A percentile compares a stretch with the other conserved stretches of the same genome.
phyloP scores from a whole-genome alignment of 2,329 filamentous ascomycete genomes.

The Penicillium fuscoglaucum region DNA sequence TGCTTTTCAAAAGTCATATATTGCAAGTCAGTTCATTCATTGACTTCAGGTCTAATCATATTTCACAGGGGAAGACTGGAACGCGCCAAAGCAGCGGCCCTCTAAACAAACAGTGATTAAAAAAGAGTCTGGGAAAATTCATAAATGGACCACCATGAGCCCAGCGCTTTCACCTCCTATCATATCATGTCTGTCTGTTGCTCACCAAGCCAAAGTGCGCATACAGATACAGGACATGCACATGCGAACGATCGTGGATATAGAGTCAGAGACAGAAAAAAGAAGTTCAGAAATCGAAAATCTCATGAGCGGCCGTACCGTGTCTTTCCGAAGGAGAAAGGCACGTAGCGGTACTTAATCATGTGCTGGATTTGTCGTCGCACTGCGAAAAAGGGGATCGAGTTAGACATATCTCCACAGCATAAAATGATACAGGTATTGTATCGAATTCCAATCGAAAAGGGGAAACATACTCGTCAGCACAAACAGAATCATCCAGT shows the following conservation, averaged over 20 bases:
- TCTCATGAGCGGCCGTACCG: conserved; percentile 58
- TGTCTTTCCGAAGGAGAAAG: conserved; percentile 88
- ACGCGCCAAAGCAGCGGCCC: conserved; percentile 10
- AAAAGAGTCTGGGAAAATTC: conserved; percentile 16
- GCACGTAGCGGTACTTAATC: conserved; percentile 99
- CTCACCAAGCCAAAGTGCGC: conserved; percentile 9
- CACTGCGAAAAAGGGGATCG: conserved; percentile 59
- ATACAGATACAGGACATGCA: conserved; percentile 17
- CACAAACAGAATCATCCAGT: conserved; percentile 96
- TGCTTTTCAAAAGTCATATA: conserved; percentile 3
- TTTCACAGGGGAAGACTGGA: conserved; percentile 23
- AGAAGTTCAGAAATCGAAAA: conserved; percentile 6
- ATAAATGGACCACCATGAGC: conserved; percentile 17
- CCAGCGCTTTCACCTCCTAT: conserved; percentile 13
- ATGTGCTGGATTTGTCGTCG: conserved; percentile 99
- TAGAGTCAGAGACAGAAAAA: conserved; percentile 11
- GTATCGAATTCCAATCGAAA: neutral
- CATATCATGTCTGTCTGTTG: conserved; percentile 20
- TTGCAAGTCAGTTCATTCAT: conserved; percentile 15
- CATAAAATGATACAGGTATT: neutral
- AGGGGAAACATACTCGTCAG: conserved; percentile 74
- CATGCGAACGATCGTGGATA: conserved; percentile 10
- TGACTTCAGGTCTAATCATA: conserved; percentile 26
- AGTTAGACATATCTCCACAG: conserved; percentile 13
- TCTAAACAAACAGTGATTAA: conserved; percentile 22